Conservation (phyloP, 306 rosid species). For the Castanea crenata region DNA sequence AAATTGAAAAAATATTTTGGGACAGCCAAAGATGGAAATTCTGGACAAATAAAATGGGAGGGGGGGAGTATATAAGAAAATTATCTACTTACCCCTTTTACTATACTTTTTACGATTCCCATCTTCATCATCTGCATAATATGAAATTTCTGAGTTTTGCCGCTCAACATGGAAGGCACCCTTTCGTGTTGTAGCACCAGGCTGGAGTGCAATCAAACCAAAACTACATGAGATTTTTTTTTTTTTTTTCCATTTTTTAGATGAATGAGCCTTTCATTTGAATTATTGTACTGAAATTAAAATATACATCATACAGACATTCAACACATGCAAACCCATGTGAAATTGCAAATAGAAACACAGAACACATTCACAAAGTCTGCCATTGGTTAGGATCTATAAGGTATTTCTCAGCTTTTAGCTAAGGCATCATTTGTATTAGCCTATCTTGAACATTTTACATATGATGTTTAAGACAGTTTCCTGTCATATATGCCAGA, state of each 20-base stretch:
- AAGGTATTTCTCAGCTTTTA: background rate
- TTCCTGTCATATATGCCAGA: background rate
- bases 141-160: conserved; percentile 83
- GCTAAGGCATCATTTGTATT: background rate
- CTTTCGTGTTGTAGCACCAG: conserved; percentile 94
- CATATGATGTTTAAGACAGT: background rate
- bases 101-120: conserved; percentile 72
- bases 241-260: too few relatives aligned
- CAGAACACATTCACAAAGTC: conserved; percentile 9
- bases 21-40: too few relatives aligned
- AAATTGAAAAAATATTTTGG: too few relatives aligned
- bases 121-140: conserved; percentile 97
- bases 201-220: conserved; percentile 52
- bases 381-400: background rate
- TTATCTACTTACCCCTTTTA: conserved; percentile 67
- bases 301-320: conserved; percentile 10
- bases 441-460: background rate
- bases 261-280: background rate
- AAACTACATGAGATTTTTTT: conserved; percentile 14
- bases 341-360: conserved; percentile 18
- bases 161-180: conserved; percentile 64
- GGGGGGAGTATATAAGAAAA: background rate
- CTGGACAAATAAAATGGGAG: too few relatives aligned
- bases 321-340: conserved; percentile 12
- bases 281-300: conserved; percentile 11